Evolutionary conservation across 2,329 filamentous ascomycete species (phyloP).

Genomic region (Pseudogymnoascus pannorum): DNA sequence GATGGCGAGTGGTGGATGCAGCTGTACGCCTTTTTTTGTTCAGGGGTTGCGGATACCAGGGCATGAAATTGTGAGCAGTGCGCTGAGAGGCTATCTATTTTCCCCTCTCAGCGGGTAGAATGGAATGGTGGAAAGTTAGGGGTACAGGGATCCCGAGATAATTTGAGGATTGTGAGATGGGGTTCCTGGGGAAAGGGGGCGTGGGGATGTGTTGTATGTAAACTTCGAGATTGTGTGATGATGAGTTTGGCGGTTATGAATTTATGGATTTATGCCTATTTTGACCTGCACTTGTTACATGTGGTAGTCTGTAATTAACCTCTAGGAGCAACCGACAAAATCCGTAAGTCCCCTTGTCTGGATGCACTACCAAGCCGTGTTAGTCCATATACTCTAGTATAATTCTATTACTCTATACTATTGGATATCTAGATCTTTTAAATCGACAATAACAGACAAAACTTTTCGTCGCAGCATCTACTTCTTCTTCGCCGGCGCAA

Average conservation of each 20-base stretch:
- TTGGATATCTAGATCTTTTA: not conserved
- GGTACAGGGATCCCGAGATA: not conserved
- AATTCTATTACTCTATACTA: constrained; percentile 2
- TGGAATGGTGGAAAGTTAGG: not conserved
- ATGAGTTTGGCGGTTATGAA: not conserved
- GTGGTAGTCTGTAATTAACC: too few relatives aligned
- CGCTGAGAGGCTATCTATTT: not conserved
- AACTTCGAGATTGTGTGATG: not conserved
- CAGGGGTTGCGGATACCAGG: not conserved
- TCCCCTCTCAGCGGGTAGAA: not conserved
- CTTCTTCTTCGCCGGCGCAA: constrained; percentile 10
- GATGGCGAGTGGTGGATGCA: not conserved
- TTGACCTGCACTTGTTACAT: too few relatives aligned
- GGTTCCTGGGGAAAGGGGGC: not conserved
- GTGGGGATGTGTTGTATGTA: not conserved
- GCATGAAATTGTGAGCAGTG: not conserved
- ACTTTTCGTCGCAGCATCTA: not conserved
- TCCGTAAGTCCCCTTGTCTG: not conserved
- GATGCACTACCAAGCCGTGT: not conserved
- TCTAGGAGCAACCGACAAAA: too few relatives aligned
- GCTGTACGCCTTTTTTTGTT: not conserved
- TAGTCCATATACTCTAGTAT: not conserved
- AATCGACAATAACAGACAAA: not conserved
- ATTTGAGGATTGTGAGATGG: not conserved
- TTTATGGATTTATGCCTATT: not conserved